A percentile compares a stretch with the other conserved stretches of the same genome.
Conservation (phyloP, 257 asterid species). For the Datura wrightii region DNA sequence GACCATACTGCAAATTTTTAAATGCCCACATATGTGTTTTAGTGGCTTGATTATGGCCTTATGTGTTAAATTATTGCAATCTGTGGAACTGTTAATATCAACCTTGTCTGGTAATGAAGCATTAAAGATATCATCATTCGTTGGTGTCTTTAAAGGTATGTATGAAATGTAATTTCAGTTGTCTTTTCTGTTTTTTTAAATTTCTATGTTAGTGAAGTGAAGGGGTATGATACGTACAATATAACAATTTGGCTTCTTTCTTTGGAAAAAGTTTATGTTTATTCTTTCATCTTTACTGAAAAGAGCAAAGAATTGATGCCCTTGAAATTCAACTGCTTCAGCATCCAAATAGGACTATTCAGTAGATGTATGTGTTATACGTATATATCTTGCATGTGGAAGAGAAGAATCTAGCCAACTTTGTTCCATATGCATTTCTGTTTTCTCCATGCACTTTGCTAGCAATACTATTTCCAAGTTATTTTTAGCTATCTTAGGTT, state of each 20-base stretch:
- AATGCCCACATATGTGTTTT: neutral
- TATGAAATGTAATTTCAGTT: neutral
- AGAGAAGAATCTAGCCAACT: conserved; percentile 15
- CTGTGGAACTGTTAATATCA: neutral
- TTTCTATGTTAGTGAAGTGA: neutral
- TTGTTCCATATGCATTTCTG: neutral
- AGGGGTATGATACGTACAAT: neutral
- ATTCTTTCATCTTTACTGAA: neutral
- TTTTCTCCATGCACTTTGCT: neutral
- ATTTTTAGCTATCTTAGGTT: neutral
- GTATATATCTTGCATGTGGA: neutral
- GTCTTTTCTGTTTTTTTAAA: neutral
- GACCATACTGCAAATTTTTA: neutral
- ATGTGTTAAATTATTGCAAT: neutral
- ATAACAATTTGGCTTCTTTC: neutral
- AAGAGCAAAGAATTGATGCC: neutral
- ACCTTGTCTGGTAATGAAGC: conserved; percentile 5
- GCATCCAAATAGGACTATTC: neutral
- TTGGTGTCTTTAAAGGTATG: neutral
- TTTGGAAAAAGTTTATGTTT: neutral
- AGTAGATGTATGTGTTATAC: neutral
- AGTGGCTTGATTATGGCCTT: neutral
- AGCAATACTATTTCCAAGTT: neutral
- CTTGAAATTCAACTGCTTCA: neutral
- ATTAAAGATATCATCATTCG: conserved; percentile 20